Base-by-base conservation (phyloP, 2,329 filamentous ascomycete species). In the Trichoderma koningii region DNA sequence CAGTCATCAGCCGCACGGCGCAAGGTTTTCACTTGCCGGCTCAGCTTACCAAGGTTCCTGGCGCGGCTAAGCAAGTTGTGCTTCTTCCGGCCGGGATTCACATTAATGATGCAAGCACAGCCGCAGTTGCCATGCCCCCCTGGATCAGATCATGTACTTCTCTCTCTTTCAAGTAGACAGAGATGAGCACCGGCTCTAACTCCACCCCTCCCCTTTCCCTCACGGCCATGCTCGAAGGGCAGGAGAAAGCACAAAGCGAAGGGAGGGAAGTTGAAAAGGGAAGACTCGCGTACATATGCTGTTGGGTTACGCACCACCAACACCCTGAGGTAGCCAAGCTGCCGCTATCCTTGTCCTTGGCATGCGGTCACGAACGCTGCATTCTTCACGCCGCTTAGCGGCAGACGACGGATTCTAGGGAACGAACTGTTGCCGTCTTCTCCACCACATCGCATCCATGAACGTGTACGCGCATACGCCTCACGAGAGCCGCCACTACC, bases 281-380 rank as follows among this genome's bases (percentile, higher is more conserved):
- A 50, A 59, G 21, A 14, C n/a, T 30, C 23, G 30, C 26, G 15
- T 48, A 38, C 26, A 19, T 48, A 48, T 47, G 28, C n/a, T 19
- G 17, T 41, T 61, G 2, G 47, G 14, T 30, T 45, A 28, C 17
- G 38, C 19, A 38, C 34, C 34, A 38, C 12, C 3, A 15, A 4
- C 26, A n/a, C n/a, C n/a, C 44, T 51, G 45, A 51, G 30, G n/a
- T 65, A 65, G 53, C 63, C 55, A 55, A 61, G 50, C 55, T 48
- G 50, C 41, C 28, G 55, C 50, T 48, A 61, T 61, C 50, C 50
- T 61, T 50, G 64, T 42, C 44, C 17, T 42, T 19, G 44, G 55
- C 38, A 38, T 53, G 34, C 34, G 34, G 34, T 38, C 34, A 38
- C 38, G 12, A 45, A 23, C 14, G 21, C n/a, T 21, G 19, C n/a